phyloP scores from a whole-genome alignment of 2,329 filamentous ascomycete genomes.

The Coleophoma eucalyptorum region DNA sequence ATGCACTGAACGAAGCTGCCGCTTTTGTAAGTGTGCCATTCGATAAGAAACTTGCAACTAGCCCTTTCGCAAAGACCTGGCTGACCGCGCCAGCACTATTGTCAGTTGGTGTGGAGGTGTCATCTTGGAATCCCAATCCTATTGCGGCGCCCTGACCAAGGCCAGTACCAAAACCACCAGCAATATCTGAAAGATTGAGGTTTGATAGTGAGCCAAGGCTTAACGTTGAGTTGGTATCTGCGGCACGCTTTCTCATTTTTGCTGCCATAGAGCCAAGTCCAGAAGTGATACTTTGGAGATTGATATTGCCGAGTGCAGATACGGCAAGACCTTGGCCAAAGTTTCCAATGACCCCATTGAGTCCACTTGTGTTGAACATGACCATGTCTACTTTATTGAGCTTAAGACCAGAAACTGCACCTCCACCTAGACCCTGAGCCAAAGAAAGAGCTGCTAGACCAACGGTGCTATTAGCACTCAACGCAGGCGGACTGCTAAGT shows the following conservation, averaged over 20 bases:
- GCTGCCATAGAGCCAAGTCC: neutral
- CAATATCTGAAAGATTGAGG: neutral
- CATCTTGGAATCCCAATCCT: constrained; percentile 12
- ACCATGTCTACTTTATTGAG: neutral
- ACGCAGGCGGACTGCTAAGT: neutral
- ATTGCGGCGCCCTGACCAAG: constrained; percentile 12
- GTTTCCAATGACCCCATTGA: neutral
- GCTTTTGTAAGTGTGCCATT: constrained; percentile 28
- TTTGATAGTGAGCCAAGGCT: neutral
- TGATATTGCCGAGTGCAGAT: neutral
- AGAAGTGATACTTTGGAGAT: neutral
- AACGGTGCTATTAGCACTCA: neutral
- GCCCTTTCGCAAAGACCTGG: constrained; percentile 22
- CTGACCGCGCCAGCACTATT: constrained; percentile 9
- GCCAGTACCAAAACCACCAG: constrained; percentile 7
- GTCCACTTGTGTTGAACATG: neutral
- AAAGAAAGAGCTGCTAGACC: neutral
- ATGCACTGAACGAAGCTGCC: constrained; percentile 1
- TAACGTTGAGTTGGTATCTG: neutral
- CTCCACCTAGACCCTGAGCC: neutral
- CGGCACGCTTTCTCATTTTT: neutral
- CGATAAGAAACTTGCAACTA: constrained; percentile 27
- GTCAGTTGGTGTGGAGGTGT: neutral
- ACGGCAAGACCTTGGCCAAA: neutral
- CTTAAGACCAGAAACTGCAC: neutral